phyloP scores from a whole-genome alignment of 345 rosid species.

The Citrus mangshanensis region DNA sequence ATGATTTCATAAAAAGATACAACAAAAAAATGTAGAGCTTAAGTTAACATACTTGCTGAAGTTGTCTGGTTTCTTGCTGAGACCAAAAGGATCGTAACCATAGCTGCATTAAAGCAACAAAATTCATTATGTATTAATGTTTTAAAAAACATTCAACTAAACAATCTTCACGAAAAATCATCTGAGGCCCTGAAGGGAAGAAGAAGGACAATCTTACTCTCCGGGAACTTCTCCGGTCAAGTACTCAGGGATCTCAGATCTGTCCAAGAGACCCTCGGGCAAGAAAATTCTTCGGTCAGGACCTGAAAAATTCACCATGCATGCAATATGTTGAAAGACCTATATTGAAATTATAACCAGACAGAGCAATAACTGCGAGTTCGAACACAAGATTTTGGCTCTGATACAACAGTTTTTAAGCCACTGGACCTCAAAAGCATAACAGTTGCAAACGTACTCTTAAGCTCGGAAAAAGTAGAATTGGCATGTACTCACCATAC shows the following conservation, averaged over 20 bases:
- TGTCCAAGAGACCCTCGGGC: slow-evolving; percentile 90
- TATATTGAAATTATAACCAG: neutral
- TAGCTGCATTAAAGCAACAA: slow-evolving; percentile 47
- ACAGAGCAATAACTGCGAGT: neutral
- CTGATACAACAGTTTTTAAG: neutral
- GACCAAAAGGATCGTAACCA: slow-evolving; percentile 96
- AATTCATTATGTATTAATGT: neutral
- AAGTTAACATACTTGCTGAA: slow-evolving; percentile 65
- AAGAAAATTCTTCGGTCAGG: slow-evolving; percentile 97
- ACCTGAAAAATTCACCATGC: slow-evolving; percentile 41
- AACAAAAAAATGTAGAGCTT: neutral
- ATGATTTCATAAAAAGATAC: neutral
- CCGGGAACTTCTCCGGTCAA: slow-evolving; percentile 96
- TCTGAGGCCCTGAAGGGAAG: neutral
- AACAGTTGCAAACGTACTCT: neutral
- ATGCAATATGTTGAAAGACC: neutral
- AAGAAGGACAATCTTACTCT: slow-evolving; percentile 50
- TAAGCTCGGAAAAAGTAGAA: neutral
- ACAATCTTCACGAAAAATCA: neutral
- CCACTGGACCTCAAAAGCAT: neutral
- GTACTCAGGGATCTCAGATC: slow-evolving; percentile 95
- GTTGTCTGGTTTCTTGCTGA: slow-evolving; percentile 89
- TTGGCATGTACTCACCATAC: slow-evolving; percentile 64
- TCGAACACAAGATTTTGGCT: neutral
- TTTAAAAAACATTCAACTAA: neutral